phyloP scores from a whole-genome alignment of 2,329 filamentous ascomycete species.

The Colletotrichum tropicicola region DNA sequence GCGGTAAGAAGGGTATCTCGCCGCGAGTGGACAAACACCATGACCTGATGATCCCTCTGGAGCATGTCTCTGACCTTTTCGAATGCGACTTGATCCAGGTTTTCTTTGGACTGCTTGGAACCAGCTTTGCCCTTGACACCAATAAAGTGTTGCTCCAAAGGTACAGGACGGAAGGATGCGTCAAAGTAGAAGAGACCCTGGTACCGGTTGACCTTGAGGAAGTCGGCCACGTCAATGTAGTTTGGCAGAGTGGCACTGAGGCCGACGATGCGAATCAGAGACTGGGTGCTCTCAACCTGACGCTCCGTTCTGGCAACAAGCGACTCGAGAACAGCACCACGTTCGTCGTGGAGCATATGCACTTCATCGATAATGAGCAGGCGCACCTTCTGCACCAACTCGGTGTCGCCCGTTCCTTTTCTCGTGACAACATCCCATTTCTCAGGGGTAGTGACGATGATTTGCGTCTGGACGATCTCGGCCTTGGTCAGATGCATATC shows the following conservation, averaged over 20 bases:
- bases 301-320: conserved; percentile 93
- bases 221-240: conserved; percentile 95
- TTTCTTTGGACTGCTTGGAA: conserved; percentile 83
- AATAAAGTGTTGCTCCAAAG: conserved; percentile 95
- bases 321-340: conserved; percentile 94
- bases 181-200: conserved; percentile 98
- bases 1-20: conserved; percentile 94
- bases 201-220: conserved; percentile 93
- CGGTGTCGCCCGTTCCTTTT: conserved; percentile 96
- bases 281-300: conserved; percentile 98
- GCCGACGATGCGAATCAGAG: conserved; percentile 93
- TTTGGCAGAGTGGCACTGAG: conserved; percentile 96
- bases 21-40: conserved; percentile 98
- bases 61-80: conserved; percentile 97
- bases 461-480: conserved; percentile 94
- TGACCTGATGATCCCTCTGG: conserved; percentile 90
- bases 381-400: conserved; percentile 96
- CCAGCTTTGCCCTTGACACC: conserved; percentile 93
- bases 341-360: conserved; percentile 98
- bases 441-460: conserved; percentile 98
- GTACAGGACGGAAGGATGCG: conserved; percentile 92
- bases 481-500: conserved; percentile 99
- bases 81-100: conserved; percentile 86
- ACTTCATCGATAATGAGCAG: conserved; percentile 98
- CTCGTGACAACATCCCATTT: conserved; percentile 99